phyloP scores from a whole-genome alignment of 495 filamentous ascomycete species.

The Tetracladium setigerum region DNA sequence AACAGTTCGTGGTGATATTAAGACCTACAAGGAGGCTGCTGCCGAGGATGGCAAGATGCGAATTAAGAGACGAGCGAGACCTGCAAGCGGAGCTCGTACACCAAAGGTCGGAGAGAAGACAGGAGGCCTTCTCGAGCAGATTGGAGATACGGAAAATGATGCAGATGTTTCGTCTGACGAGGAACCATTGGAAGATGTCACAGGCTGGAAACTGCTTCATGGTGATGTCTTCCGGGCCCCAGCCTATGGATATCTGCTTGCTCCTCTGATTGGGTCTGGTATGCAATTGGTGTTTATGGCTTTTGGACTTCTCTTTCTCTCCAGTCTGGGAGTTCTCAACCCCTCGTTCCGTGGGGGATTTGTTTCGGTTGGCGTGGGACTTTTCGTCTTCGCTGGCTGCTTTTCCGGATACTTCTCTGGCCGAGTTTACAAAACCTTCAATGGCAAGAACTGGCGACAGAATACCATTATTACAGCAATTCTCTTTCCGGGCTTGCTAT shows the following conservation, averaged over 20 bases:
- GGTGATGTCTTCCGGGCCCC: conserved; percentile 88
- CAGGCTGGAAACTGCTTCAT: conserved; percentile 93
- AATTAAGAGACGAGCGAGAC: conserved; percentile 32
- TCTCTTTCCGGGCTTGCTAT: conserved; percentile 78
- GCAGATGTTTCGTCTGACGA: conserved; percentile 65
- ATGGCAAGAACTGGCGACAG: conserved; percentile 68
- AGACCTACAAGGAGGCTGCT: conserved; percentile 52
- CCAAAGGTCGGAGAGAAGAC: conserved; percentile 43
- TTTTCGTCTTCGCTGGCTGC: conserved; percentile 82
- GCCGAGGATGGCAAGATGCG: conserved; percentile 63
- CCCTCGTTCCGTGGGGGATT: conserved; percentile 91
- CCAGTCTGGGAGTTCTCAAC: conserved; percentile 77
- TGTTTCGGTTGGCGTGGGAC: conserved; percentile 75
- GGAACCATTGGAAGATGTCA: conserved; percentile 73
- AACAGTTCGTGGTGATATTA: conserved; percentile 75
- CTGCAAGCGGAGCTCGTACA: conserved; percentile 37
- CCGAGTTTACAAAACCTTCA: conserved; percentile 80
- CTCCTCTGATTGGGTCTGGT: conserved; percentile 80
- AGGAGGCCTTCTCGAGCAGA: conserved; percentile 56
- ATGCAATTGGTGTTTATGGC: conserved; percentile 89
- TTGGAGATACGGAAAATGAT: conserved; percentile 49
- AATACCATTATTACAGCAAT: conserved; percentile 80
- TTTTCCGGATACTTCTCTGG: conserved; percentile 93
- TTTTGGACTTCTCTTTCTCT: conserved; percentile 67
- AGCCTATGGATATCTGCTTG: conserved; percentile 65